Evolutionary conservation across 805 yeast genomes (phyloP), one percentile per base, ranked within the genome.

Genomic region (Candida boleticola): DNA sequence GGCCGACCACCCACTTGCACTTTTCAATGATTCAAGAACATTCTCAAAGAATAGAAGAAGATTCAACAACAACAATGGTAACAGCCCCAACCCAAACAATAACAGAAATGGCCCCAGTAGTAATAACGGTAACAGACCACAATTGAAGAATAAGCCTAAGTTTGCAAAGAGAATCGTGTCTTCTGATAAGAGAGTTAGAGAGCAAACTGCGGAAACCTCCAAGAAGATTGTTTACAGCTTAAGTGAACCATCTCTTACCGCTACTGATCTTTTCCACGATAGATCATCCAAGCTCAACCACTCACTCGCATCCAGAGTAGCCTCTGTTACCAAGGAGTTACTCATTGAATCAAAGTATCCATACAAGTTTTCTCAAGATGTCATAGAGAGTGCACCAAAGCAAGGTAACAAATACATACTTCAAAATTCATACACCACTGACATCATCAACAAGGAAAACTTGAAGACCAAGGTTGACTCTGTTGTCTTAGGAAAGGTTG

Each of bases 331-430:
- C 41, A 71, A 71, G 53, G 61, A 64, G 31, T 51, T 60, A 23
- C 61, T 71, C 47, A 44, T 65, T 37, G 55, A 56, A 34, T 66
- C 74, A 16, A 64, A 68, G 37, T 71, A 68, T 50, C 76, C 76
- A 3, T 71, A 59, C 55, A 52, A 53, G 44, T 53, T 70, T 44
- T 74, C 76, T 17, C 57, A 50, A 44, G 37, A 57, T 9, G 51
- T 69, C 30, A 55, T 70, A 30, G 62, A 63, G 22, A 37, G 43
- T 36, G 54, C 50, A 3, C 57, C 50, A 31, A 23, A 44, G 33
- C 20, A 43, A 37, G 50, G 50, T 30, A 67, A 64, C 51, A 52
- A 50, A 45, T 70, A 64, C 44, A 50, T 70, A 37, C 54, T 67
- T 40, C 66, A 58, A 39, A 54, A 55, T 31, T 57, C 57, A 46